These are phyloP conservation scores for Cyclospora cayetanensis DNA, from an alignment of 169 alveolate species.

Conservation along the genomic window DNA sequence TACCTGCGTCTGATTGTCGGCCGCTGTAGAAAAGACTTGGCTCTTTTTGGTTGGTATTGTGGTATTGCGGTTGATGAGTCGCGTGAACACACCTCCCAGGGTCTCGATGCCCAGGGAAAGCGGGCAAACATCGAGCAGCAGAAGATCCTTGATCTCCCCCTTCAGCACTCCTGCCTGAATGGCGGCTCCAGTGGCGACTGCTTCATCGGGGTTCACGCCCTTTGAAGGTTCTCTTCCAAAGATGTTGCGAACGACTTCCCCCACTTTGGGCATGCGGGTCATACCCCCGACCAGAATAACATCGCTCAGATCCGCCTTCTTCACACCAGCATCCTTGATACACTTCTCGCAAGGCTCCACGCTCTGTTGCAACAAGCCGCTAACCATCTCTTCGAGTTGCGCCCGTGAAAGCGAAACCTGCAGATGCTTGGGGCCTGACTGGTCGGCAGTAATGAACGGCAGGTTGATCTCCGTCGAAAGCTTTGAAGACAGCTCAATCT, in stretches of 20 bases:
- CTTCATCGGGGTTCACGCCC: conserved; percentile 99
- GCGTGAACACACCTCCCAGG: conserved; percentile 97
- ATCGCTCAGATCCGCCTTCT: conserved; percentile 93
- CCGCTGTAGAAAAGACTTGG: conserved; percentile 97
- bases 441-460: conserved; percentile 99
- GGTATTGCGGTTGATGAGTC: conserved; percentile 97
- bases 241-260: conserved; percentile 91
- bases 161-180: conserved; percentile 98
- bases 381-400: conserved; percentile 95
- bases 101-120: conserved; percentile 96
- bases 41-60: conserved; percentile 99
- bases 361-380: conserved; percentile 90
- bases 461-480: conserved; percentile 95
- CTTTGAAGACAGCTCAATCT: conserved; percentile 95
- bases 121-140: conserved; percentile 97
- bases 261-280: conserved; percentile 98
- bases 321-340: conserved; percentile 94
- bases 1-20: conserved; percentile 97
- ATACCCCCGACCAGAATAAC: conserved; percentile 98
- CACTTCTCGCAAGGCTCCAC: conserved; percentile 96
- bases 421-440: conserved; percentile 97
- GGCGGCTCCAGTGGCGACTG: conserved; percentile 99
- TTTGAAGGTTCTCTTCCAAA: conserved; percentile 95
- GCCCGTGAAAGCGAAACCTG: conserved; percentile 87
- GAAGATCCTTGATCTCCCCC: conserved; percentile 97